These are phyloP conservation scores for Penicillium psychrosexuale DNA, from an alignment of 2,329 filamentous ascomycete species.

Conservation along the genomic window DNA sequence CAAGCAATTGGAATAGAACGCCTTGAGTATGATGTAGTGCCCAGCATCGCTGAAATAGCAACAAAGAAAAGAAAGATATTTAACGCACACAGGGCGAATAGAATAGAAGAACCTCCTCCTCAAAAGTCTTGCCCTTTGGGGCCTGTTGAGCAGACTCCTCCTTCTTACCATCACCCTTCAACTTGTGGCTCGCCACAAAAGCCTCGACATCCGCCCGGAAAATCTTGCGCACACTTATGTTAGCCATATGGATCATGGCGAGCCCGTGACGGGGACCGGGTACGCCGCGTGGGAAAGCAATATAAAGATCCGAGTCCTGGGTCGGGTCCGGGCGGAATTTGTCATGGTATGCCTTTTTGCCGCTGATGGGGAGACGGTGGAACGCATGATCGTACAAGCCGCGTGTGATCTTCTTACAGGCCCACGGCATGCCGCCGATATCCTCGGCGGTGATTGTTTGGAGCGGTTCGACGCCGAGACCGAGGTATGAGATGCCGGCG, in stretches of 20 bases:
- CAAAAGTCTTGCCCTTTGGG: neutral
- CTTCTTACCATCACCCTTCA: neutral
- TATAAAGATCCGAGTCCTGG: slow-evolving; percentile 33
- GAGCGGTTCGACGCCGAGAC: slow-evolving; percentile 41
- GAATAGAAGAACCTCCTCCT: neutral
- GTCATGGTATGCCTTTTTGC: slow-evolving; percentile 43
- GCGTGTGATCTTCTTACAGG: slow-evolving; percentile 29
- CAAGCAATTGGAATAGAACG: neutral
- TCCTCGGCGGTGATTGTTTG: slow-evolving; percentile 25
- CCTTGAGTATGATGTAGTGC: neutral
- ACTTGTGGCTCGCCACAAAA: neutral
- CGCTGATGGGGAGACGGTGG: slow-evolving; percentile 33
- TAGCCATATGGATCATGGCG: slow-evolving; percentile 40
- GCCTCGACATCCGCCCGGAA: slow-evolving; percentile 12
- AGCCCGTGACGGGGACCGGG: slow-evolving; percentile 32
- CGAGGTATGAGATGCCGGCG: slow-evolving; percentile 34
- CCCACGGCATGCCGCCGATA: slow-evolving; percentile 31
- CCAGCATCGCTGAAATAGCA: neutral
- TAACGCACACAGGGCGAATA: neutral
- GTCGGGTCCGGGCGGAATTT: slow-evolving; percentile 38
- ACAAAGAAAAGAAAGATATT: neutral
- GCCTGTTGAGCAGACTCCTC: too few species aligned
- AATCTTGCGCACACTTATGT: slow-evolving; percentile 35
- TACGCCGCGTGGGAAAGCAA: slow-evolving; percentile 37
- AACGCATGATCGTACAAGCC: slow-evolving; percentile 34